Conservation (phyloP, 441 rosid species). For the Jatropha podagrica region DNA sequence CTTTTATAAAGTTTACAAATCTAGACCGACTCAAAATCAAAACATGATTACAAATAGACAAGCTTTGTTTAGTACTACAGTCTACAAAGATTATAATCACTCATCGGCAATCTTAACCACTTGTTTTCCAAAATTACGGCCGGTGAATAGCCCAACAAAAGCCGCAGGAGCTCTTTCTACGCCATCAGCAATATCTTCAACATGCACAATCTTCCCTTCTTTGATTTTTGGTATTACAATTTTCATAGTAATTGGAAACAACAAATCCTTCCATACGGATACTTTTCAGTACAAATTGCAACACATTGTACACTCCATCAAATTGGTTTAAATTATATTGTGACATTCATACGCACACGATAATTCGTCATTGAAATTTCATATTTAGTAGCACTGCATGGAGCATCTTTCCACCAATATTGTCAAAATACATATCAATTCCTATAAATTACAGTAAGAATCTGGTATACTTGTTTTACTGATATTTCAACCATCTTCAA, state of each 20-base stretch:
- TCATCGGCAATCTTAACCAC: background rate
- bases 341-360: background rate
- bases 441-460: background rate
- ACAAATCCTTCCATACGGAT: background rate
- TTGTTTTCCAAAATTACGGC: background rate
- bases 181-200: background rate
- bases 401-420: background rate
- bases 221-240: background rate
- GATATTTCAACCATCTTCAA: too few relatives aligned
- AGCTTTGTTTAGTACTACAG: background rate
- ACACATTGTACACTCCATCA: background rate
- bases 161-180: background rate
- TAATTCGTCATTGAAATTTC: background rate
- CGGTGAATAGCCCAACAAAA: background rate
- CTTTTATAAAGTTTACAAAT: too few relatives aligned
- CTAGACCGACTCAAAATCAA: too few relatives aligned
- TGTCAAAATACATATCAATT: background rate
- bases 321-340: background rate
- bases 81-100: background rate
- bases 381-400: background rate
- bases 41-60: too few relatives aligned
- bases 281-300: background rate
- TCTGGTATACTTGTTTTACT: too few relatives aligned
- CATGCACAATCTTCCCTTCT: background rate
- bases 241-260: background rate